Conservation (phyloP, 371 early-diverging fungal species). For the Parasitella parasitica region DNA sequence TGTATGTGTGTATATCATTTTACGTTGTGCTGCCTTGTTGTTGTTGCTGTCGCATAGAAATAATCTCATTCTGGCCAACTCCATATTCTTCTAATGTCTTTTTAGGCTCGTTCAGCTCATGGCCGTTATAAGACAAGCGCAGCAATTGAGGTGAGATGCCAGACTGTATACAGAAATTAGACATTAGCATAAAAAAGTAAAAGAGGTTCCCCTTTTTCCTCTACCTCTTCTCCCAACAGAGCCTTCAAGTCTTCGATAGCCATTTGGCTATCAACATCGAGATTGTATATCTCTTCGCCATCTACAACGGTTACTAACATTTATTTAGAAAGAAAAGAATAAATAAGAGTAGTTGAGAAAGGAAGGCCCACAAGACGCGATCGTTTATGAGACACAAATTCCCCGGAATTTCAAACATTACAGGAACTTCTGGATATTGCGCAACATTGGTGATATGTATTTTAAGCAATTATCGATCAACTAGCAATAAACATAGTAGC, state of each 20-base stretch:
- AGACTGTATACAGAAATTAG: constrained; percentile 35
- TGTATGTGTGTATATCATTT: background rate
- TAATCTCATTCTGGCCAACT: constrained; percentile 73
- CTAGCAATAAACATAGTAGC: too few species aligned
- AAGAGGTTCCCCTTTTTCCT: background rate
- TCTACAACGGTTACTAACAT: constrained; percentile 69
- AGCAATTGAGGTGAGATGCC: constrained; percentile 53
- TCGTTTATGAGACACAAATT: background rate
- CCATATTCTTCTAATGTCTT: constrained; percentile 67
- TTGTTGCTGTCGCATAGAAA: constrained; percentile 57
- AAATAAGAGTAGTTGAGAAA: background rate
- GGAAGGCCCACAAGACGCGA: background rate
- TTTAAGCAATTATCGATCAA: too few species aligned
- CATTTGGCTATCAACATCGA: constrained; percentile 80
- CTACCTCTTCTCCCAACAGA: constrained; percentile 80
- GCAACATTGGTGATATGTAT: too few species aligned
- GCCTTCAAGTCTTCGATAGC: constrained; percentile 83
- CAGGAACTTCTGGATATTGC: background rate
- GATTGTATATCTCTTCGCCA: constrained; percentile 59
- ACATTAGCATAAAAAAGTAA: background rate
- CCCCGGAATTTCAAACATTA: background rate
- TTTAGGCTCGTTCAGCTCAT: constrained; percentile 55
- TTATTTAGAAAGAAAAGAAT: background rate
- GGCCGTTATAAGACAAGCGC: constrained; percentile 61
- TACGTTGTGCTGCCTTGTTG: constrained; percentile 17